Conservation (phyloP, 2,329 filamentous ascomycete species). For the Diaporthe sp. region DNA sequence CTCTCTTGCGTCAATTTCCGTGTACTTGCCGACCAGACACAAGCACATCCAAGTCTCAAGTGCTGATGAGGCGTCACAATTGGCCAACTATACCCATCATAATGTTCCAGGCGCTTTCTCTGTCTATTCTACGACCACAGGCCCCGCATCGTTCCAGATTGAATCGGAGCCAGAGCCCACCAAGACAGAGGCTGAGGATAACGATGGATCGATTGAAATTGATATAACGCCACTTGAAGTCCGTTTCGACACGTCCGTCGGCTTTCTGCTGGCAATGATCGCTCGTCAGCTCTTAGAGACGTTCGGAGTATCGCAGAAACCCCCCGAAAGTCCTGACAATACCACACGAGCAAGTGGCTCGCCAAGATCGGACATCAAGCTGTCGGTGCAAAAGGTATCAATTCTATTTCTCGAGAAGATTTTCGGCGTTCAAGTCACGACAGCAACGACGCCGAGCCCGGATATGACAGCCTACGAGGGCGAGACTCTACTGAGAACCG, state of each 20-base stretch:
- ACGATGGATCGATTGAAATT: constrained; percentile 58
- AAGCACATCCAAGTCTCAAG: constrained; percentile 52
- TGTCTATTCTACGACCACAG: constrained; percentile 46
- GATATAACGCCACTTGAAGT: constrained; percentile 62
- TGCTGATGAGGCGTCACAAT: neutral
- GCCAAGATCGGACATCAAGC: constrained; percentile 52
- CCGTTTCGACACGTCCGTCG: constrained; percentile 67
- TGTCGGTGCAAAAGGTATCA: constrained; percentile 61
- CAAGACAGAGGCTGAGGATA: constrained; percentile 30
- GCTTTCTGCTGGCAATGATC: constrained; percentile 64
- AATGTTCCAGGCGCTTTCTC: constrained; percentile 73
- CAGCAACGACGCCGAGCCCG: constrained; percentile 47
- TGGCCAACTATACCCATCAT: constrained; percentile 24
- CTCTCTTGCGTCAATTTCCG: constrained; percentile 59
- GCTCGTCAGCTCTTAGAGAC: constrained; percentile 60
- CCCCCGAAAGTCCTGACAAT: constrained; percentile 31
- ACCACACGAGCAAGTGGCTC: constrained; percentile 35
- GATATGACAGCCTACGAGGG: constrained; percentile 52
- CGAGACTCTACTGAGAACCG: constrained; percentile 64
- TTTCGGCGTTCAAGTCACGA: constrained; percentile 60
- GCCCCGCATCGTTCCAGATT: constrained; percentile 28
- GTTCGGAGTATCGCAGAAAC: constrained; percentile 43
- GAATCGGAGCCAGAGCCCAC: constrained; percentile 28
- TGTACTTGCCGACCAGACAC: constrained; percentile 64
- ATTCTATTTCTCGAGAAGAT: constrained; percentile 67